phyloP scores from a whole-genome alignment of 768 basidiomycete species.

The Dioszegia hungarica region DNA sequence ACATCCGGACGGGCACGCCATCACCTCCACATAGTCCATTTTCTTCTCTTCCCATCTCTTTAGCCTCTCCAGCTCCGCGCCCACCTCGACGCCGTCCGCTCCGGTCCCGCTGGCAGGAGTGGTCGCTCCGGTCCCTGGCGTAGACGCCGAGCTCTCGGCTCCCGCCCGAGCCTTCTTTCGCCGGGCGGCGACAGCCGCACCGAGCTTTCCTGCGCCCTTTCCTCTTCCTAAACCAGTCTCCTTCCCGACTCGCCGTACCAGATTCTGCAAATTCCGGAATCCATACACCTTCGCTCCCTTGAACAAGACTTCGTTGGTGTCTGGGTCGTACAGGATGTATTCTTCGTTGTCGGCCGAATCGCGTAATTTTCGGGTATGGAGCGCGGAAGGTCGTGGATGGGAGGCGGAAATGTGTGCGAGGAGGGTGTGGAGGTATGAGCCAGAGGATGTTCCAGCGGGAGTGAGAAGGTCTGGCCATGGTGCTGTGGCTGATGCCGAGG shows the following conservation, averaged over 20 bases:
- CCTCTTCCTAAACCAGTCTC: constrained; percentile 64
- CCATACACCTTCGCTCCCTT: constrained; percentile 95
- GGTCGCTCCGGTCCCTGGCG: constrained; percentile 4
- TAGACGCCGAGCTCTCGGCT: not conserved
- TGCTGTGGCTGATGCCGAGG: constrained; percentile 1
- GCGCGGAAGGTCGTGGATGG: constrained; percentile 30
- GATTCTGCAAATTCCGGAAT: constrained; percentile 93
- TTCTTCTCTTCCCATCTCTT: constrained; percentile 33
- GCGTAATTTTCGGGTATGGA: constrained; percentile 41
- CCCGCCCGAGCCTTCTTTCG: constrained; percentile 25
- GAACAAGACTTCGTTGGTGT: constrained; percentile 65
- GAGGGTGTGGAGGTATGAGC: constrained; percentile 81
- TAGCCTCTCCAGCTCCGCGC: constrained; percentile 11
- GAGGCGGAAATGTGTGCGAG: constrained; percentile 55
- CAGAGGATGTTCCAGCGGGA: constrained; percentile 82
- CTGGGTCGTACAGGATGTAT: constrained; percentile 49
- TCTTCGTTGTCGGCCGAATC: constrained; percentile 49
- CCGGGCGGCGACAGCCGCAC: constrained; percentile 41
- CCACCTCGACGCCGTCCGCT: constrained; percentile 8
- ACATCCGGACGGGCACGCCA: constrained; percentile 98
- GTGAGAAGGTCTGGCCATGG: constrained; percentile 67
- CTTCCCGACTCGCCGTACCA: constrained; percentile 86
- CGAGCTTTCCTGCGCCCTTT: constrained; percentile 36
- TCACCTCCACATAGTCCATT: constrained; percentile 55
- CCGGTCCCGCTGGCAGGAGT: constrained; percentile 6